Percentiles rank a stretch among this genome's conserved stretches.
These are phyloP conservation scores for Cadophora sp. DNA, from an alignment of 2,329 filamentous ascomycete species.

Conservation along the genomic window DNA sequence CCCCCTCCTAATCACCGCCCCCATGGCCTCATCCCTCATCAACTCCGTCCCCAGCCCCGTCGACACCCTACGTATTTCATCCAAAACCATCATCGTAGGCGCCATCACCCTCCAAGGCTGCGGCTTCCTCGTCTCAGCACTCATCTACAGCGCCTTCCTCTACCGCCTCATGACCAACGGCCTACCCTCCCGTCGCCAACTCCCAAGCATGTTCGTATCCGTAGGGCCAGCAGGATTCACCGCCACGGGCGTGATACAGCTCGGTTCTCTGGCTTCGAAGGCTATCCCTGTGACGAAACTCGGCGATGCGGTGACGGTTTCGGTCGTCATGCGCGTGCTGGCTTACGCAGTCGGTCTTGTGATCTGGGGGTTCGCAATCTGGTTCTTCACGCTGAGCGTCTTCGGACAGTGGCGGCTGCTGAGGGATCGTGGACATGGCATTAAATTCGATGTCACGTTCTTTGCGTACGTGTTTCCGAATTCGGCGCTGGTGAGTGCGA, in stretches of 20 bases:
- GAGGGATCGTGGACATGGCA: neutral
- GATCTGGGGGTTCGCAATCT: conserved; percentile 13
- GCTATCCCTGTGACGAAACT: conserved; percentile 8
- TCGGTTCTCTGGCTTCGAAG: conserved; percentile 10
- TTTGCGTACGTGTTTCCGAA: conserved; percentile 15
- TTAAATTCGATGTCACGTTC: conserved; percentile 12
- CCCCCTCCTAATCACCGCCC: conserved; percentile 12
- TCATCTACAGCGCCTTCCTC: conserved; percentile 19
- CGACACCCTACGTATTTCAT: conserved; percentile 12
- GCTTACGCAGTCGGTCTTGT: conserved; percentile 5
- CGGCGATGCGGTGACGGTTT: neutral
- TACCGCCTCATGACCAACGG: conserved; percentile 17
- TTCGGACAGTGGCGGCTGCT: conserved; percentile 5
- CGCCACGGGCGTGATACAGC: conserved; percentile 11
- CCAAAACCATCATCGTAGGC: conserved; percentile 16
- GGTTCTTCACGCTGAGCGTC: conserved; percentile 13
- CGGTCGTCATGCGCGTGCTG: conserved; percentile 4
- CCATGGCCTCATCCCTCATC: conserved; percentile 9
- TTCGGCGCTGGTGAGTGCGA: conserved; percentile 10
- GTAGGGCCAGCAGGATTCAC: conserved; percentile 17
- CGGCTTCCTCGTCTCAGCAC: conserved; percentile 6
- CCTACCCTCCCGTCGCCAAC: neutral
- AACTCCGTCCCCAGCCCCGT: conserved; percentile 5
- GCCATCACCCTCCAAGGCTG: conserved; percentile 11
- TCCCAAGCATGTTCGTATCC: conserved; percentile 12